Conservation (phyloP, 345 rosid genomes). For the Schrenkiella parvula region DNA sequence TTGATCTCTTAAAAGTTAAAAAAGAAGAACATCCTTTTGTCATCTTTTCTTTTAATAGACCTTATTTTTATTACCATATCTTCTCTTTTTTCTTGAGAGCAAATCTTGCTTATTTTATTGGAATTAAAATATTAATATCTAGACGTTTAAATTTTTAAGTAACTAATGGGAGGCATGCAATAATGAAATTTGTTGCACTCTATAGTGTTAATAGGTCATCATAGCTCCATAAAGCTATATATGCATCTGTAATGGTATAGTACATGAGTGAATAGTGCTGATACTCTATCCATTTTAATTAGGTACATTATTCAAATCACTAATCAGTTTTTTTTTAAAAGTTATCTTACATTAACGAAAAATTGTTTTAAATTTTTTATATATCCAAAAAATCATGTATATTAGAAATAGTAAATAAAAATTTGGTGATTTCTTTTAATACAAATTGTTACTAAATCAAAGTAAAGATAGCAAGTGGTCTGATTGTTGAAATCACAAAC, state of each 20-base stretch:
- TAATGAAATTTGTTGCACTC: not conserved
- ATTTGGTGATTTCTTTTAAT: not conserved
- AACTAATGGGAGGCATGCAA: not conserved
- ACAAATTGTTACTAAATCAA: not conserved
- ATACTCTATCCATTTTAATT: not conserved
- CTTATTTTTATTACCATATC: conserved; percentile 8
- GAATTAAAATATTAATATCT: not conserved
- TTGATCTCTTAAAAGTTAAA: not conserved
- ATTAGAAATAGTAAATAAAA: not conserved
- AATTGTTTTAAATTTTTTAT: too few relatives aligned
- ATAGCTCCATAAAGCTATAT: not conserved
- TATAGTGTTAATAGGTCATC: not conserved
- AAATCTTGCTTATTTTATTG: conserved; percentile 12
- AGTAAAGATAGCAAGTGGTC: not conserved
- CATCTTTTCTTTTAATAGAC: not conserved
- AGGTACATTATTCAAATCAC: too few relatives aligned
- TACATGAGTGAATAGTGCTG: not conserved
- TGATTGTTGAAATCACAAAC: not conserved
- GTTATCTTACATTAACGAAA: too few relatives aligned
- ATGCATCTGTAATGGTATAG: not conserved
- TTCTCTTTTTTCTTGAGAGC: conserved; percentile 7
- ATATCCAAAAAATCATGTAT: not conserved
- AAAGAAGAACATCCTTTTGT: not conserved
- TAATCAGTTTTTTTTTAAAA: too few relatives aligned
- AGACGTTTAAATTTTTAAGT: not conserved